A percentile compares a stretch with the other conserved stretches of the same genome.
Conservation (phyloP, 805 yeast genomes). For the Dipodascus albidus region DNA sequence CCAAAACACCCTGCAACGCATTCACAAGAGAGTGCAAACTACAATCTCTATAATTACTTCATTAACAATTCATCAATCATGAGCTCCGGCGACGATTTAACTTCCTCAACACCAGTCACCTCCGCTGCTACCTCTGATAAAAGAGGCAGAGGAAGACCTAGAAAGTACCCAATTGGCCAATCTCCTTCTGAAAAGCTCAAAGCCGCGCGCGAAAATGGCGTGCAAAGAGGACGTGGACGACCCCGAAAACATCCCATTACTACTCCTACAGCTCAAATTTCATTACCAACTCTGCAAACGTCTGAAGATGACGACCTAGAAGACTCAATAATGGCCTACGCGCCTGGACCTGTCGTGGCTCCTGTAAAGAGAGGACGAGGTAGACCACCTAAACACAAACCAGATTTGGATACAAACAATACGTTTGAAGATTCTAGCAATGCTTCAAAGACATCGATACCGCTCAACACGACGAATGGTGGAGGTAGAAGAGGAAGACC, state of each 20-base stretch:
- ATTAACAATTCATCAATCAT: background rate
- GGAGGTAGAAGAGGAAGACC: background rate
- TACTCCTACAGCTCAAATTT: background rate
- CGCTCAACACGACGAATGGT: background rate
- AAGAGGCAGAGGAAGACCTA: conserved; percentile 3
- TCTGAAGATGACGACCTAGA: background rate
- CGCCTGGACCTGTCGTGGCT: background rate
- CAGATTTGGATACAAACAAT: background rate
- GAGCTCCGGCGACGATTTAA: background rate
- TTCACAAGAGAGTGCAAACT: background rate
- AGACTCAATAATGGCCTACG: background rate
- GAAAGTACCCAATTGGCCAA: conserved; percentile 6
- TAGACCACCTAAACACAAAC: conserved; percentile 1
- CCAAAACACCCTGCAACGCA: background rate
- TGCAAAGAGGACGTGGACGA: conserved; percentile 4
- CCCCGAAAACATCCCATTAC: conserved; percentile 3
- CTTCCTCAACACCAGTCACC: background rate
- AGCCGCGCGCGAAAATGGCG: conserved; percentile 1
- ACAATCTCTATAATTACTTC: too few species aligned
- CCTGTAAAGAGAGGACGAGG: conserved; percentile 1
- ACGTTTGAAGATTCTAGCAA: background rate
- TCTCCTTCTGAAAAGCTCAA: conserved; percentile 5
- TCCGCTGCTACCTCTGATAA: background rate
- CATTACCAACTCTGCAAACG: background rate
- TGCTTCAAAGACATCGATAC: background rate